phyloP scores from a whole-genome alignment of 2,329 filamentous ascomycete species.

The Neurospora sp. region DNA sequence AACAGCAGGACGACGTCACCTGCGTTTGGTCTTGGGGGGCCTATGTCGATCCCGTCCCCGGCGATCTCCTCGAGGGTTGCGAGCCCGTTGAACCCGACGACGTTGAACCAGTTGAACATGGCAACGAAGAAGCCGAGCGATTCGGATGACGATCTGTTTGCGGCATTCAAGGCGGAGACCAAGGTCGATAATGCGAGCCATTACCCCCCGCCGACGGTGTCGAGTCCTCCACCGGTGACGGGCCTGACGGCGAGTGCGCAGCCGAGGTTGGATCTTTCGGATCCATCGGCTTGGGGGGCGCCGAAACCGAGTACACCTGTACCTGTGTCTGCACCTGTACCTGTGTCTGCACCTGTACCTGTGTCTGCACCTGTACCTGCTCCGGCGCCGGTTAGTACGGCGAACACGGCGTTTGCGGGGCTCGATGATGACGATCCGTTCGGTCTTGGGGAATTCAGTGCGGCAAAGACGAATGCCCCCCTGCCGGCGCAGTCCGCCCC shows the following conservation, averaged over 20 bases:
- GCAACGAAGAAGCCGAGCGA: constrained; percentile 21
- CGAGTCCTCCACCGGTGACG: constrained; percentile 36
- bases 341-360: neutral
- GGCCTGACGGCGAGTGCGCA: constrained; percentile 26
- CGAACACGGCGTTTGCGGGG: constrained; percentile 19
- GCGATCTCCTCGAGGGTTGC: constrained; percentile 21
- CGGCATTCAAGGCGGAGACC: constrained; percentile 56
- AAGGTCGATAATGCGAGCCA: constrained; percentile 58
- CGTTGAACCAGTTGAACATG: neutral
- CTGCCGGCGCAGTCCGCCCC: constrained; percentile 13
- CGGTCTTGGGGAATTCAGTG: constrained; percentile 56
- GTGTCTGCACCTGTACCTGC: neutral
- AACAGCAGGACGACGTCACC: constrained; percentile 29
- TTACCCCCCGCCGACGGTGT: constrained; percentile 45
- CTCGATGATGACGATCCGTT: constrained; percentile 81
- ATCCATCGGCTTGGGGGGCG: constrained; percentile 44
- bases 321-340: neutral
- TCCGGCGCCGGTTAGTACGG: constrained; percentile 29
- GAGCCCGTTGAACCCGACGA: neutral
- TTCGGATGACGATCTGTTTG: constrained; percentile 56
- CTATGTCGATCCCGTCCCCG: constrained; percentile 26
- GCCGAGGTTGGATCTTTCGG: constrained; percentile 39
- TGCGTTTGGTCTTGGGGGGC: neutral
- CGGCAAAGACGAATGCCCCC: constrained; percentile 25
- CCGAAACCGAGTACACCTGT: constrained; percentile 14